Conservation (phyloP, 345 rosid genomes). For the Acer negundo region DNA sequence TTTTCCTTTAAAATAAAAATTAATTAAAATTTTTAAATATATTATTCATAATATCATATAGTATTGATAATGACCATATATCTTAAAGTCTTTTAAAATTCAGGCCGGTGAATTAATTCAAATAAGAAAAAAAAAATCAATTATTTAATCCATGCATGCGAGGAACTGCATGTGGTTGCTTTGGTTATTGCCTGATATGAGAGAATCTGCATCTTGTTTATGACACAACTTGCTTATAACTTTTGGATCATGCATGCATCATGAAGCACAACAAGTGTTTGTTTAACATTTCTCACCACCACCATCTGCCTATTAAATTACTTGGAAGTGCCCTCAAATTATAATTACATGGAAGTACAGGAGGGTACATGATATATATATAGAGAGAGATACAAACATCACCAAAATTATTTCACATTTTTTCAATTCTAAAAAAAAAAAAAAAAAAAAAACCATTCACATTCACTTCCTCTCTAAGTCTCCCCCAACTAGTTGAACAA, state of each 20-base stretch:
- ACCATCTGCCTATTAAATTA: not conserved
- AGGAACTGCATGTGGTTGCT: conserved; percentile 5
- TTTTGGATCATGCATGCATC: conserved; percentile 10
- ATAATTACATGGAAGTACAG: conserved; percentile 20
- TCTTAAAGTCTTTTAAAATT: not conserved
- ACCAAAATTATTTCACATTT: conserved; percentile 9
- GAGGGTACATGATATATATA: conserved; percentile 3
- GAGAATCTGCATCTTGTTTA: not conserved
- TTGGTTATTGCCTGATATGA: not conserved
- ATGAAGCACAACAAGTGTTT: conserved; percentile 15
- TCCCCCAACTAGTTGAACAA: not conserved
- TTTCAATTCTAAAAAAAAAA: conserved; percentile 2
- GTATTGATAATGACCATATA: not conserved
- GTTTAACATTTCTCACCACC: not conserved
- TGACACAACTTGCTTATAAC: not conserved
- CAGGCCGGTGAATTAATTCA: not conserved
- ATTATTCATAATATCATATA: not conserved
- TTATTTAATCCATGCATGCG: conserved; percentile 6
- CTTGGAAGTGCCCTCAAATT: conserved; percentile 11
- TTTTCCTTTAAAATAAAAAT: not conserved
- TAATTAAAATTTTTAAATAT: not conserved
- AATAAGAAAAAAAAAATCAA: not conserved
- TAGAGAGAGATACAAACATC: not conserved
- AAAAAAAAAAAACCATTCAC: conserved; percentile 18
- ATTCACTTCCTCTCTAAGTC: not conserved